A percentile compares a stretch with the other conserved stretches of the same genome.
These are phyloP conservation scores for Penicillium glabrum DNA, from an alignment of 2,329 filamentous ascomycete species.

Conservation along the genomic window DNA sequence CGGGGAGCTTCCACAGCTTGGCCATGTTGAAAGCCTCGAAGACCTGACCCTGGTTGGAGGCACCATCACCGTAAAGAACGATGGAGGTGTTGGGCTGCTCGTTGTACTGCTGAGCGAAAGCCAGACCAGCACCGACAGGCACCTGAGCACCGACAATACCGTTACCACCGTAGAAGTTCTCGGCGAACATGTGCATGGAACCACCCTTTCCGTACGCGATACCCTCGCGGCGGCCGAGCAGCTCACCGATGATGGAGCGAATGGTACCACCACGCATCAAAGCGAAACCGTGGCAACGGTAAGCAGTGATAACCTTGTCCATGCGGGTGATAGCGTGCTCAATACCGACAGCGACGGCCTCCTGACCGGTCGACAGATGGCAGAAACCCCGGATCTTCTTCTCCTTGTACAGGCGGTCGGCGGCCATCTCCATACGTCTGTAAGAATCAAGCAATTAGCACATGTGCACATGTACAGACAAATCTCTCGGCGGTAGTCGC, in stretches of 20 bases:
- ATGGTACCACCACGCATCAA: conserved; percentile 91
- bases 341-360: conserved; percentile 95
- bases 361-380: conserved; percentile 95
- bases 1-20: conserved; percentile 95
- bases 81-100: conserved; percentile 82
- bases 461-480: neutral
- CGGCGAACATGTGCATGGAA: conserved; percentile 99
- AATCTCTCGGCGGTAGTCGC: conserved; percentile 26
- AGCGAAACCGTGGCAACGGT: conserved; percentile 98
- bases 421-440: conserved; percentile 99
- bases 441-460: conserved; percentile 10
- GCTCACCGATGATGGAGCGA: conserved; percentile 91
- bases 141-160: conserved; percentile 99
- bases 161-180: conserved; percentile 97
- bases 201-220: conserved; percentile 99
- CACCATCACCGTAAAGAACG: conserved; percentile 95
- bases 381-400: conserved; percentile 99
- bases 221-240: conserved; percentile 90
- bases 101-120: conserved; percentile 95
- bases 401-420: conserved; percentile 99
- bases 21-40: conserved; percentile 99
- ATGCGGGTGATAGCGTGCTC: conserved; percentile 90
- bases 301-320: conserved; percentile 95
- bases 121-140: conserved; percentile 91
- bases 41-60: conserved; percentile 98